Base-by-base conservation (phyloP, 2,329 filamentous ascomycete species). In the Monilinia vaccinii-corymbosi region DNA sequence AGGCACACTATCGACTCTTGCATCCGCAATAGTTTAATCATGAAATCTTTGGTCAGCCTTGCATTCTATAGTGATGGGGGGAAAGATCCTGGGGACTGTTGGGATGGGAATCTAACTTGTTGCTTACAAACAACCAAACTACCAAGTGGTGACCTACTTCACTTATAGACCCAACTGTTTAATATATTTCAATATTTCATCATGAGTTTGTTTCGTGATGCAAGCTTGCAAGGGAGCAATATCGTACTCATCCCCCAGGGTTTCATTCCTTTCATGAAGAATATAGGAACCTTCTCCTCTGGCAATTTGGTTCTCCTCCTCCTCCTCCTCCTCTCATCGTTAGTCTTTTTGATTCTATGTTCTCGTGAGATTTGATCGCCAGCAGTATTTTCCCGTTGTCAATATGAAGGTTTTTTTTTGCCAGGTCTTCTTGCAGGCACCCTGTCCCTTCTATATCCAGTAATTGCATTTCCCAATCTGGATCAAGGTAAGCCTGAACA, bases 361-460 rank as follows among this genome's bases (percentile, higher is more conserved):
- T 25, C 45, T 40, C 36, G n/a, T 46, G 36, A 60, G 21, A 55
- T 13, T 46, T 47, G 10, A 13, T 55, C 38, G 31, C 28, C 46
- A 34, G 48, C 18, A 34, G n/a, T 60, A 44, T 58, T 40, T 31
- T 40, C 21, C 38, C 36, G 45, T 61, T 53, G 60, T 62, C 62
- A 65, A 58, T 44, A 68, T 68, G 66, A 61, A 63, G 53, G n/a
- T 57, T 48, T 56, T 60, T 7, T 51, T 60, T 9, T 51, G n/a
- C n/a, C 52, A 40, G 52, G 28, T 48, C 45, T 67, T 32, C 28
- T 65, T 21, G 18, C 47, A 21, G 63, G 64, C 46, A 63, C 62
- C 44, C 47, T 64, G 58, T 58, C 61, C 48, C 63, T 68, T 45
- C 49, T 63, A 40, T 61, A 62, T 58, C 61, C 55, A 49, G 65